Evolutionary conservation across 768 basidiomycete genomes (phyloP), one percentile per base, ranked within the genome.

Genomic region (Leccinum incarnatum): DNA sequence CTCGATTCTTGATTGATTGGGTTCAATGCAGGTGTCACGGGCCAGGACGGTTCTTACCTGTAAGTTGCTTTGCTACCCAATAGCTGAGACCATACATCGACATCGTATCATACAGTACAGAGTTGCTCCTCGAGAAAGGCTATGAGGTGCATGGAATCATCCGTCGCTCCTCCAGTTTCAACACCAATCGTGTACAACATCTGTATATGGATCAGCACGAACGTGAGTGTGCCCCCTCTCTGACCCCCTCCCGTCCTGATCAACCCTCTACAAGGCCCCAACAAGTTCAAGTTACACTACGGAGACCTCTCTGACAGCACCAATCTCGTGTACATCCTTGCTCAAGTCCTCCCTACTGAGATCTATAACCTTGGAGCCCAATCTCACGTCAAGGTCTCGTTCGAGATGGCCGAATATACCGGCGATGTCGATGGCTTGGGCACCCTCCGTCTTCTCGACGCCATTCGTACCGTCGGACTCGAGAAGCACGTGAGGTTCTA

Each of bases 351-450:
- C 73, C 95, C 95, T 2, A 88, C 93, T 21, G 96, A 98, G 76
- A 88, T 98, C 60, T 98, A 97, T 84, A 98, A 98, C 75, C 88
- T 98, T 54, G 95, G 94, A 48, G 95, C 95, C 15, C 95, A 98
- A 74, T 94, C 92, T 46, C 95, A 98, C 78, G 95, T 98, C 79
- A 98, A 98, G 75, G 95, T 98, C 64, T 97, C 95, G 27, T 98
- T 98, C 74, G 96, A 98, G 75, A 96, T 98, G 93, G 93, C 95
- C 25, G 95, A 98, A 76, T 98, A 98, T 78, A 98, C 96, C 0
- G 95, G 92, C 53, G 96, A 98, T 69, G 95, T 98, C 51, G 95
- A 98, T 67, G 95, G 88, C 8, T 81, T 98, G 42, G 95, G 95
- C 55, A 98, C 95, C 6, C 85, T 98, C 51, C 92, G 95, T 65